Conservation (phyloP, 345 rosid genomes). For the Conringia planisiliqua region DNA sequence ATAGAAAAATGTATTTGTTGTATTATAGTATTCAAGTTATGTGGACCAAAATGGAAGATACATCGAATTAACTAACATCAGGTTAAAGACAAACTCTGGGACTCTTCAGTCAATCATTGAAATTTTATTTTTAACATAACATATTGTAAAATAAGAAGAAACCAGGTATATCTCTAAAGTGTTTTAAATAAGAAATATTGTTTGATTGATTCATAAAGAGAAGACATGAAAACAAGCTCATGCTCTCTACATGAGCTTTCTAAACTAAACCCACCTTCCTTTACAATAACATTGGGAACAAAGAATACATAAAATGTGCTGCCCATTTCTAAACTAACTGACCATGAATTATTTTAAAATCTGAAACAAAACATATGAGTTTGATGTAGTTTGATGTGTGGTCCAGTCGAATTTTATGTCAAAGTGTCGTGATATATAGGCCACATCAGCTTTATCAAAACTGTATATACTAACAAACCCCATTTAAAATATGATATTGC, state of each 20-base stretch:
- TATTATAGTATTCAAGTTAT: background rate
- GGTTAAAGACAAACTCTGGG: background rate
- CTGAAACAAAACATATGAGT: background rate
- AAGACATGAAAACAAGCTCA: slow-evolving; percentile 33
- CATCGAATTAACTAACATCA: background rate
- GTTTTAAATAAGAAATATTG: background rate
- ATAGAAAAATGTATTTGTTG: background rate
- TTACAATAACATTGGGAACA: slow-evolving; percentile 12
- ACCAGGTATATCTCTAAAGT: background rate
- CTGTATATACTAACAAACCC: background rate
- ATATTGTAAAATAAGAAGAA: slow-evolving; percentile 1
- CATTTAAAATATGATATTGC: background rate
- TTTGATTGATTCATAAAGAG: slow-evolving; percentile 2
- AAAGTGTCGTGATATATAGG: slow-evolving; percentile 16
- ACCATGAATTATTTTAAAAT: background rate
- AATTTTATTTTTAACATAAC: background rate
- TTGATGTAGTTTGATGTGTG: slow-evolving; percentile 8
- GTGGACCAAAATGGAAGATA: background rate
- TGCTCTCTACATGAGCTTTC: slow-evolving; percentile 22
- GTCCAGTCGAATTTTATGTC: slow-evolving; percentile 17
- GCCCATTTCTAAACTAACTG: background rate
- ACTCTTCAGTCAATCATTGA: slow-evolving; percentile 22
- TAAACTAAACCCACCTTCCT: background rate
- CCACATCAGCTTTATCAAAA: background rate
- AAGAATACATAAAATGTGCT: background rate